Conservation (phyloP, 129 eudicot genomes). For the Scalesia atractyloides region DNA sequence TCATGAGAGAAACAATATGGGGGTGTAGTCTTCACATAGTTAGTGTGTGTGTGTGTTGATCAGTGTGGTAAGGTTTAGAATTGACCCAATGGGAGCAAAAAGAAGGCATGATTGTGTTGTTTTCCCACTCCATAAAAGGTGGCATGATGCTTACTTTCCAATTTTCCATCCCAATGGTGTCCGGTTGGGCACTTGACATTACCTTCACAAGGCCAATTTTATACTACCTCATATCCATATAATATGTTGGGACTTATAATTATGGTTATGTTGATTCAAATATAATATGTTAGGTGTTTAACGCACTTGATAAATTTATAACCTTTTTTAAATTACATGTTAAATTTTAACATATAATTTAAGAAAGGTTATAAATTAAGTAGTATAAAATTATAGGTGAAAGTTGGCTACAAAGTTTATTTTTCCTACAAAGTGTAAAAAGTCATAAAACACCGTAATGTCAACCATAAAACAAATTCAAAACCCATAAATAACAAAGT, state of each 20-base stretch:
- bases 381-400: too few relatives aligned
- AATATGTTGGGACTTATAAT: background rate
- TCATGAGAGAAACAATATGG: slow-evolving; percentile 51
- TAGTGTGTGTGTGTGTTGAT: slow-evolving; percentile 28
- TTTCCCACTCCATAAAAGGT: slow-evolving; percentile 38
- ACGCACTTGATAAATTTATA: background rate
- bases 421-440: too few relatives aligned
- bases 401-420: too few relatives aligned
- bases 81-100: slow-evolving; percentile 34
- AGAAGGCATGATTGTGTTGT: slow-evolving; percentile 33
- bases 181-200: slow-evolving; percentile 22
- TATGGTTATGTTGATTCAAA: too few relatives aligned
- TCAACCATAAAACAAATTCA: too few relatives aligned
- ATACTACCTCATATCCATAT: background rate
- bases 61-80: slow-evolving; percentile 18
- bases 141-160: slow-evolving; percentile 27
- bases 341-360: too few relatives aligned
- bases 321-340: background rate
- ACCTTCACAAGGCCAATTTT: slow-evolving; percentile 8
- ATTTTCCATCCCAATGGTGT: slow-evolving; percentile 6
- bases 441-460: too few relatives aligned
- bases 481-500: too few relatives aligned
- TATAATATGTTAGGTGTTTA: background rate
- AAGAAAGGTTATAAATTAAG: too few relatives aligned
- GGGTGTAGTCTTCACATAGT: slow-evolving; percentile 35